Evolutionary conservation across 2,329 filamentous ascomycete genomes (phyloP).

Genomic region (Monilinia fructicola): DNA sequence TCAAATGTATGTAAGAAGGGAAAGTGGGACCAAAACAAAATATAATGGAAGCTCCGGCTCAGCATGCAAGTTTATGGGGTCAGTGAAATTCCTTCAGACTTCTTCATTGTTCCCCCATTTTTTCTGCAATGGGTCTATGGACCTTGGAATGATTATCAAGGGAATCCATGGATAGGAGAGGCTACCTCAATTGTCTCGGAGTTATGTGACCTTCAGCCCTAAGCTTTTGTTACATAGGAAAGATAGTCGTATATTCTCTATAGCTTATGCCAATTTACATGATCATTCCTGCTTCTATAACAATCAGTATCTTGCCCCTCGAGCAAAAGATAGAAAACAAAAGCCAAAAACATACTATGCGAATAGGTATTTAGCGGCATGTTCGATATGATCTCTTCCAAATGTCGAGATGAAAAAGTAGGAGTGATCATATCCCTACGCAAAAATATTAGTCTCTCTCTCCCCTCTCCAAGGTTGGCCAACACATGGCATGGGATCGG

Average conservation of each 20-base stretch:
- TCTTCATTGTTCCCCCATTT: not conserved
- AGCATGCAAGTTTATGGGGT: not conserved
- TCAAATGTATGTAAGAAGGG: not conserved
- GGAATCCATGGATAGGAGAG: not conserved
- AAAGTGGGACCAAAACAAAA: not conserved
- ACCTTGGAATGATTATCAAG: not conserved
- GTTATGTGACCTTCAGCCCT: not conserved
- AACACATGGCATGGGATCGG: not conserved
- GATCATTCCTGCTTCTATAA: constrained; percentile 17
- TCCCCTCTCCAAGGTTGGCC: not conserved
- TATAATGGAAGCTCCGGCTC: not conserved
- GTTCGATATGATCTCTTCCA: constrained; percentile 49
- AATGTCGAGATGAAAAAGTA: constrained; percentile 97
- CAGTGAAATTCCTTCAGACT: not conserved
- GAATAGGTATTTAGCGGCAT: constrained; percentile 26
- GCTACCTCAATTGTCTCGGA: not conserved
- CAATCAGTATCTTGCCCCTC: constrained; percentile 12
- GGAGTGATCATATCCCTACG: constrained; percentile 86
- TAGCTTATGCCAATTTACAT: constrained; percentile 16
- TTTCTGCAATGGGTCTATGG: not conserved
- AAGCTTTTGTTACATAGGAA: not conserved
- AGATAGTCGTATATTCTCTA: not conserved
- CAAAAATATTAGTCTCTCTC: constrained; percentile 24
- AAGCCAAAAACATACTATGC: constrained; percentile 23
- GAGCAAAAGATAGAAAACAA: no score